These are phyloP conservation scores for Mucor racemosus DNA, from an alignment of 371 early-diverging fungal genomes.

Conservation along the genomic window DNA sequence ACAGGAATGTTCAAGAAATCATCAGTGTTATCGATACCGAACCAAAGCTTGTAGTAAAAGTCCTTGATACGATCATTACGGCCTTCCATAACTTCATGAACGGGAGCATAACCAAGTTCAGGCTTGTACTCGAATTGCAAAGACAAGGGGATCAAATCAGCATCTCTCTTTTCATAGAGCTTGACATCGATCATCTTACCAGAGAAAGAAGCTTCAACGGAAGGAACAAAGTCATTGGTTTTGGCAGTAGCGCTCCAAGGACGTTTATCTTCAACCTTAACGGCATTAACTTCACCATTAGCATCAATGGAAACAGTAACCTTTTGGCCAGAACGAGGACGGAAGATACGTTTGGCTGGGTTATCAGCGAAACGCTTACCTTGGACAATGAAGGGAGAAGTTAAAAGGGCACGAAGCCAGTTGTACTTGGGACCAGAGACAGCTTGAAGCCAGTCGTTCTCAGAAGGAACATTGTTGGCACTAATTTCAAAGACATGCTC, in stretches of 20 bases:
- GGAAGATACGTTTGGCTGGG: slow-evolving; percentile 78
- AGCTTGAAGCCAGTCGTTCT: slow-evolving; percentile 78
- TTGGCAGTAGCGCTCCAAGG: slow-evolving; percentile 65
- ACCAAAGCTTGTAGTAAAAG: slow-evolving; percentile 93
- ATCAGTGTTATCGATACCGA: slow-evolving; percentile 62
- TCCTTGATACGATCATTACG: slow-evolving; percentile 92
- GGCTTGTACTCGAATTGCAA: slow-evolving; percentile 85
- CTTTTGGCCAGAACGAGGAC: slow-evolving; percentile 84
- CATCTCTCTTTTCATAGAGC: slow-evolving; percentile 75
- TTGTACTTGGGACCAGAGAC: slow-evolving; percentile 73
- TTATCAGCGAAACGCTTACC: slow-evolving; percentile 79
- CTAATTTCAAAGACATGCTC: slow-evolving; percentile 64
- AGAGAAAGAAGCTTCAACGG: slow-evolving; percentile 65
- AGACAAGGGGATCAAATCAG: slow-evolving; percentile 71
- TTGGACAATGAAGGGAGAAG: slow-evolving; percentile 83
- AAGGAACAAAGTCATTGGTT: slow-evolving; percentile 59
- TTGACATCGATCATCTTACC: slow-evolving; percentile 72
- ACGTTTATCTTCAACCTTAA: slow-evolving; percentile 69
- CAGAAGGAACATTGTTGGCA: slow-evolving; percentile 60
- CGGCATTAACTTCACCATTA: slow-evolving; percentile 44
- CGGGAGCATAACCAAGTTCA: slow-evolving; percentile 79
- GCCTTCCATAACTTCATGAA: slow-evolving; percentile 93
- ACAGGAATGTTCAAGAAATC: slow-evolving; percentile 60
- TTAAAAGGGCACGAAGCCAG: slow-evolving; percentile 91
- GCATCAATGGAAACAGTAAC: slow-evolving; percentile 66